Percentiles rank a stretch among this genome's conserved stretches.
Evolutionary conservation across 2,329 filamentous ascomycete species (phyloP).

Genomic region (Dactylonectria macrodidyma): DNA sequence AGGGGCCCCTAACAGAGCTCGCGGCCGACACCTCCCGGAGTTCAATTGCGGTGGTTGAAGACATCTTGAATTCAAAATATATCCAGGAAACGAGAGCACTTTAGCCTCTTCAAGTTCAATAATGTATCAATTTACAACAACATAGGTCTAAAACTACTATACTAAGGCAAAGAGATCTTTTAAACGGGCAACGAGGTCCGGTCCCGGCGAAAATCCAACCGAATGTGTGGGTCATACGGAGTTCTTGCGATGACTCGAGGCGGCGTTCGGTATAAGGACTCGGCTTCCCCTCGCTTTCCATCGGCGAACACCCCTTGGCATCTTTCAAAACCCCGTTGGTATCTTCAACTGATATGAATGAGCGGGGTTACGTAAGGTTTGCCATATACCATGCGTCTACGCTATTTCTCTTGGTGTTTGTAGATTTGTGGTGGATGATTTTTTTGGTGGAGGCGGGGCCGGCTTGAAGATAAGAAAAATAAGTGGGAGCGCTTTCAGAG

Average conservation of each 20-base stretch:
- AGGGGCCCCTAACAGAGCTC: slow-evolving; percentile 17
- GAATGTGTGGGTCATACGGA: slow-evolving; percentile 3
- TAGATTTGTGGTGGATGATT: not conserved
- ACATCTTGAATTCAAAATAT: slow-evolving; percentile 4
- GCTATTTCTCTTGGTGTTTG: slow-evolving; percentile 19
- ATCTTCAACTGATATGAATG: slow-evolving; percentile 7
- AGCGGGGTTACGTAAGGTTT: not conserved
- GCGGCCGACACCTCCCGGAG: slow-evolving; percentile 19
- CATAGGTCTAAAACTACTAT: not conserved
- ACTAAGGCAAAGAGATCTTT: slow-evolving; percentile 2
- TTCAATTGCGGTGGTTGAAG: slow-evolving; percentile 28
- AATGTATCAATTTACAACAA: not conserved
- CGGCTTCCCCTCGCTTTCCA: slow-evolving; percentile 6
- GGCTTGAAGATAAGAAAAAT: not conserved
- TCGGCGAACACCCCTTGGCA: slow-evolving; percentile 7
- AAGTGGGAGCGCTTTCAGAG: too few relatives aligned
- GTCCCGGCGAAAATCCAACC: slow-evolving; percentile 10
- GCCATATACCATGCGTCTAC: not conserved
- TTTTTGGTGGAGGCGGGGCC: slow-evolving; percentile 12
- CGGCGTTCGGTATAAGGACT: slow-evolving; percentile 4
- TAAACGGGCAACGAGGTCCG: not conserved
- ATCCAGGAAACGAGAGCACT: not conserved
- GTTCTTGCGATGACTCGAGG: not conserved
- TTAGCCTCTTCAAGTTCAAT: not conserved
- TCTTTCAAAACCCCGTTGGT: not conserved